Evolutionary conservation across 2,329 filamentous ascomycete species (phyloP), one percentile per base, ranked within the genome.

Genomic region (Hymenoscyphus occultus): DNA sequence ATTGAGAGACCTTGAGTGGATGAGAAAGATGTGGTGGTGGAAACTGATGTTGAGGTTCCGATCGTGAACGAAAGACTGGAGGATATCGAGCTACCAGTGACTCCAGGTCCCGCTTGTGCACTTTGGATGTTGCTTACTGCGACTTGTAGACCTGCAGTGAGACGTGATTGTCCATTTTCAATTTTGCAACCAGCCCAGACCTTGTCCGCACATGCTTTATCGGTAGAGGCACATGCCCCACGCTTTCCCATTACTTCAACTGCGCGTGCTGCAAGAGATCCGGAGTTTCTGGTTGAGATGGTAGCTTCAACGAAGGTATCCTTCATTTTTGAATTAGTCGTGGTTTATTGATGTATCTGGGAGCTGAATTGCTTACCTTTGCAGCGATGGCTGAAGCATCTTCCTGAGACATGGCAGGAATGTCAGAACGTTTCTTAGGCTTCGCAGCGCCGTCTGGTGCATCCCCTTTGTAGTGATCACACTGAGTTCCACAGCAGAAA

Each of bases 61-160:
- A 57, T 31, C 14, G 56, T 57, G 56, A 57, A 57, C 6, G 56
- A 35, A 28, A 31, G 56, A 31, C 19, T 31, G 5, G 56, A 31
- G n/a, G 56, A 10, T 19, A 57, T 57, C 2, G 28, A 32, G 22
- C 56, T 57, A 16, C 28, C 19, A 16, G 28, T 35, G 12, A 57
- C 56, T 13, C 56, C 56, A 4, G 56, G 56, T 14, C 56, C 56
- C 1, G 56, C 31, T 31, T 31, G 28, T 9, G 56, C 56, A 5
- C 6, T 57, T 35, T 57, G 56, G 56, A 57, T 57, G 56, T 57
- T 57, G 56, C 19, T 31, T 19, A 57, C 56, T 5, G 56, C 56
- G 9, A 57, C 56, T 57, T 57, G 56, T 10, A 57, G 28, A 35
- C 56, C 56, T 5, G 56, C 56, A 31, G 56, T 57, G 19, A 32